These are phyloP conservation scores for Quercus aquifolioides DNA, from an alignment of 306 rosid species.

Conservation along the genomic window DNA sequence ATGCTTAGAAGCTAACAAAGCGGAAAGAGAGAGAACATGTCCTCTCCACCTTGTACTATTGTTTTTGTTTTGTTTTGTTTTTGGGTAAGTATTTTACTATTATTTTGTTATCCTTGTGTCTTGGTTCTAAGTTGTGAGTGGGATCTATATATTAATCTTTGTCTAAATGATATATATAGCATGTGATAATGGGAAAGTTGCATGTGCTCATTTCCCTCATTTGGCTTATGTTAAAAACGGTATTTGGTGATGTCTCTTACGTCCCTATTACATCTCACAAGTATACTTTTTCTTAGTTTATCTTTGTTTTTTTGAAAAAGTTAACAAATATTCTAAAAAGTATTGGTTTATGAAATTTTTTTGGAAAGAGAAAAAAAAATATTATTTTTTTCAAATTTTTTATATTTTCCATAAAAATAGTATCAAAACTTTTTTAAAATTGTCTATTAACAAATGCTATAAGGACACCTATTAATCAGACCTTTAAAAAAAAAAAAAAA, in stretches of 20 bases:
- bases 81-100: neutral
- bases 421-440: too few species aligned
- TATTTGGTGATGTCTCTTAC: neutral
- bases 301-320: too few species aligned
- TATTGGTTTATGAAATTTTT: too few species aligned
- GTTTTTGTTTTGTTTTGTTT: too few species aligned
- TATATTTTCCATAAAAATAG: too few species aligned
- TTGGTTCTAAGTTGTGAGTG: conserved; percentile 1
- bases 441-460: accelerated
- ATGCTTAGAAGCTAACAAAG: conserved; percentile 83
- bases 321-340: too few species aligned
- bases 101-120: conserved; percentile 1
- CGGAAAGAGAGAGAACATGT: conserved; percentile 2
- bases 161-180: neutral
- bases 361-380: too few species aligned
- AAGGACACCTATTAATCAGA: accelerated
- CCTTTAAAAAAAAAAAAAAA: too few species aligned
- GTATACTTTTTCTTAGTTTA: too few species aligned
- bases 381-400: too few species aligned
- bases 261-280: too few species aligned
- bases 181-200: neutral
- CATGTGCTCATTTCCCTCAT: neutral
- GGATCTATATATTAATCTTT: neutral
- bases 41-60: conserved; percentile 5
- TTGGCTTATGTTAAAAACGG: neutral